Evolutionary conservation across 2,329 filamentous ascomycete species (phyloP), one percentile per base, ranked within the genome.

Genomic region (Emericellopsis atlantica): DNA sequence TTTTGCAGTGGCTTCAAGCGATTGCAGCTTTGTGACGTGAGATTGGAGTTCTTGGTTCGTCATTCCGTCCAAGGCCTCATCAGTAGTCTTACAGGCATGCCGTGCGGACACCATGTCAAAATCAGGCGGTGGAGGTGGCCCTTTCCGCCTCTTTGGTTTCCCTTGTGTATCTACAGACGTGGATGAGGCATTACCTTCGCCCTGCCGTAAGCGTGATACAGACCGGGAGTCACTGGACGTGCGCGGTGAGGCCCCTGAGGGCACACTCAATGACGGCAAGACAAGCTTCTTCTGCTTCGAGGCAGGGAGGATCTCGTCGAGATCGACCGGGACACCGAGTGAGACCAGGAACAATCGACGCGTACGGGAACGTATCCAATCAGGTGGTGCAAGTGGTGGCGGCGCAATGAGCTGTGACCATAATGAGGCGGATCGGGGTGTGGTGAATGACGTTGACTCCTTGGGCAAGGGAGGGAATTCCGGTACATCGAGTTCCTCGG

Each of bases 201-300:
- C 56, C 44, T 70, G 67, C 39, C 66, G 62, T 39, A 70, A 46
- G 29, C 63, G 64, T 12, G 67, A 69, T 2, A 64, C 54, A 11
- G 67, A 68, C 18, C 70, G 66, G 5, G 67, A 69, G 44, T 79
- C 74, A 22, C 64, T 65, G 4, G 76, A 79, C 15, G 65, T 70
- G 33, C 74, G 66, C 29, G 67, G 70, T 22, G 66, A 81, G 40
- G 58, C 70, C 45, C 61, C 71, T 10, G 61, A 70, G 39, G 63
- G 71, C 29, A 89, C 77, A 26, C 87, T 93, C 15, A 92, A 80
- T 6, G 89, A 95, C 0, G 92, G 92, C 2, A 98, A 73, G 5
- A 98, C 75, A 15, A 98, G 79, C 58, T 96, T 96, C 72, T 96
- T 96, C 59, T 98, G 92, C 61, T 96, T 96, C 11, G 86, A 94